phyloP scores from a whole-genome alignment of 768 basidiomycete species.

The Galerina marginata region DNA sequence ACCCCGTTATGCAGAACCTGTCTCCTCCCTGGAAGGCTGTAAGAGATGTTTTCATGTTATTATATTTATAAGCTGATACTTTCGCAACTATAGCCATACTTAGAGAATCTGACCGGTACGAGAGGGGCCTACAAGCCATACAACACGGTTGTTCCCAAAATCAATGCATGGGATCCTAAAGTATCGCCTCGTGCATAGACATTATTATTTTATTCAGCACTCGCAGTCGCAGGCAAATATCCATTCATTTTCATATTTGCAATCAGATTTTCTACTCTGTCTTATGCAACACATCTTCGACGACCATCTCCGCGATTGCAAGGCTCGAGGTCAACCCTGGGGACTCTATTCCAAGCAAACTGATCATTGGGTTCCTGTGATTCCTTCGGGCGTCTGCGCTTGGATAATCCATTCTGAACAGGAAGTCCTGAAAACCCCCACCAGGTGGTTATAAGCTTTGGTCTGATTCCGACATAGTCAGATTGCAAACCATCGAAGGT shows the following conservation, averaged over 20 bases:
- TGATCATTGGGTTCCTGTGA: conserved; percentile 65
- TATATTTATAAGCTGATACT: conserved; percentile 1
- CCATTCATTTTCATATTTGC: conserved; percentile 2
- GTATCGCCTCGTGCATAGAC: conserved; percentile 52
- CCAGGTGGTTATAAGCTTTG: conserved; percentile 79
- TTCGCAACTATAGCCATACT: conserved; percentile 61
- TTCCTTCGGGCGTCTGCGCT: conserved; percentile 32
- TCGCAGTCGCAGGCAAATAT: neutral
- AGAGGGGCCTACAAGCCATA: conserved; percentile 90
- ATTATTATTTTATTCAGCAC: neutral
- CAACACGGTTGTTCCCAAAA: conserved; percentile 85
- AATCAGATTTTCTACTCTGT: conserved; percentile 9
- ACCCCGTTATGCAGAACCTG: conserved; percentile 68
- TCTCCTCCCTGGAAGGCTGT: conserved; percentile 88
- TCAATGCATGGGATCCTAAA: conserved; percentile 84
- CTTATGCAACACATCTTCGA: conserved; percentile 55
- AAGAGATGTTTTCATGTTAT: conserved; percentile 32
- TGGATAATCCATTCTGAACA: conserved; percentile 69
- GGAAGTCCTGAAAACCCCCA: conserved; percentile 85
- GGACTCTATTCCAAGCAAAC: conserved; percentile 88
- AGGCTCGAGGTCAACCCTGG: conserved; percentile 90
- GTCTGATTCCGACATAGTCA: conserved; percentile 87
- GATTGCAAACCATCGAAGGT: conserved; percentile 64
- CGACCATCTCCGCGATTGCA: conserved; percentile 85
- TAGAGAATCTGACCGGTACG: conserved; percentile 92